phyloP scores from a whole-genome alignment of 306 rosid genomes.

The Coriaria nepalensis region DNA sequence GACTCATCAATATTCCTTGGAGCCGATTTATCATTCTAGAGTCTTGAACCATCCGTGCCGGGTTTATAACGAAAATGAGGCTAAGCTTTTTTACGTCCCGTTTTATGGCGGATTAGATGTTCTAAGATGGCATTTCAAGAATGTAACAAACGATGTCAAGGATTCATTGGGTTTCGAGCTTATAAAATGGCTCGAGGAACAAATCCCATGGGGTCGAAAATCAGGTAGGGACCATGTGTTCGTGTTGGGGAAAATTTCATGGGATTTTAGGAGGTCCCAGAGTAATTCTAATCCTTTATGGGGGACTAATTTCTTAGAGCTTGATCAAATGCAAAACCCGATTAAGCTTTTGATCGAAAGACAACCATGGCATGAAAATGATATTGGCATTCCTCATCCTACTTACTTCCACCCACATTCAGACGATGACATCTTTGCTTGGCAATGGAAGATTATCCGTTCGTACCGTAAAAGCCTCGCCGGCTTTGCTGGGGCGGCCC shows the following conservation, averaged over 20 bases:
- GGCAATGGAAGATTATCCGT: slow-evolving; percentile 34
- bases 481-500: slow-evolving; percentile 39
- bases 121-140: slow-evolving; percentile 49
- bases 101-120: slow-evolving; percentile 46
- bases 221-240: slow-evolving; percentile 48
- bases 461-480: slow-evolving; percentile 23
- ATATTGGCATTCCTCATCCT: slow-evolving; percentile 55
- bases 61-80: slow-evolving; percentile 27
- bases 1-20: slow-evolving; percentile 45
- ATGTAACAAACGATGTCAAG: slow-evolving; percentile 32
- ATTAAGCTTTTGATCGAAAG: slow-evolving; percentile 45
- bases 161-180: slow-evolving; percentile 33
- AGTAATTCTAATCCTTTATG: slow-evolving; percentile 23
- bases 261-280: slow-evolving; percentile 50
- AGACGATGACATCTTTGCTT: slow-evolving; percentile 30
- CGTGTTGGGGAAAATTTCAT: slow-evolving; percentile 53
- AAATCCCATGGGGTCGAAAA: slow-evolving; percentile 27
- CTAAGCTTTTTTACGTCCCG: slow-evolving; percentile 46
- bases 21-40: slow-evolving; percentile 43
- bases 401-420: slow-evolving; percentile 45
- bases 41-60: slow-evolving; percentile 43
- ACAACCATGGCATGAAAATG: slow-evolving; percentile 54
- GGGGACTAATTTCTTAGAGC: slow-evolving; percentile 43
- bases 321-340: slow-evolving; percentile 41
- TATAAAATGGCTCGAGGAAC: slow-evolving; percentile 33